Base-by-base conservation (phyloP, 2,329 filamentous ascomycete genomes). In the Sporothrix luriei region DNA sequence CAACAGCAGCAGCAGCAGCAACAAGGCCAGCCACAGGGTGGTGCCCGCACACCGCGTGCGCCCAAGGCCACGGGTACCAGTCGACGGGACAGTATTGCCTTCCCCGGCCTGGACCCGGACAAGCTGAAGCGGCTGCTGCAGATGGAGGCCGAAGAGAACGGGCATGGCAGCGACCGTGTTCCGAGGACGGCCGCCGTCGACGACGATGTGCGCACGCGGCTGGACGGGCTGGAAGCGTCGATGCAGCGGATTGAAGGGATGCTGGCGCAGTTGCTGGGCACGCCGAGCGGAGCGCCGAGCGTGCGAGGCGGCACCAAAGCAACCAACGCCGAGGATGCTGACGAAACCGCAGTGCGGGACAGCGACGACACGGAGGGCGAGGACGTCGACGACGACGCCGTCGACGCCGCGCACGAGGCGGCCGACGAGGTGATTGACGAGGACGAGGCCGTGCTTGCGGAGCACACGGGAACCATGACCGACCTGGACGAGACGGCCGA, bases 71-170 rank as follows among this genome's bases (percentile, higher is more conserved):
- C 80, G 24, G 76, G 80, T 16, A 80, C 80, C 61, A 73, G 71
- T 61, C 81, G 85, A 48, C 80, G 86, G 61, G 86, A 88, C 77
- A 88, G 85, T 51, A 85, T 87, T 70, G 79, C 81, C 71, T 87
- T 86, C 70, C 85, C 84, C 0, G 82, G 83, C 0, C 77, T 87
- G 16, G 76, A 74, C 33, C 68, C 80, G 46, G 81, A 83, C 65
- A 85, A 87, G 76, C 76, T 88, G 71, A 81, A 82, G 33, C 78
- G 79, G 1, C 82, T 85, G 7, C 79, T 87, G 70, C 78, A 79
- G 40, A 84, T 38, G 24, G 72, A 68, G 29, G 68, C 24, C 10
- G 68, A 64, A 4, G 46, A 26, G 16, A 59, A 40, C 24, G 48
- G 55, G 57, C 19, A 48, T 4, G 6, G 9, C 1, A 43, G 33